Percentiles rank a stretch among this genome's conserved stretches.
These are phyloP conservation scores for Thoreauomyces humboldtii DNA, from an alignment of 192 early-diverging fungal genomes.

Conservation along the genomic window DNA sequence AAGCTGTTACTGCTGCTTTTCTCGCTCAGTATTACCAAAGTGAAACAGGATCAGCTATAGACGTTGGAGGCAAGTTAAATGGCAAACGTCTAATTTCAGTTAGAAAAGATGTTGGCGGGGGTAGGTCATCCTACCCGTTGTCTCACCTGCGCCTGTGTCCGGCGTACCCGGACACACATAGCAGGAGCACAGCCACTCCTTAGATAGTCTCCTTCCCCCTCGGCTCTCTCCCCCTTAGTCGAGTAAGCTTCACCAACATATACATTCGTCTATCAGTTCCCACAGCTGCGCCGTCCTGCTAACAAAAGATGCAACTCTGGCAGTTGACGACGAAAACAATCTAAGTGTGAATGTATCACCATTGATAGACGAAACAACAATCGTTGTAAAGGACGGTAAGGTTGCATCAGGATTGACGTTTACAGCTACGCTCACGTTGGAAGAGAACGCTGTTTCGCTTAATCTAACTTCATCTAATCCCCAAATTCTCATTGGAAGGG, in stretches of 20 bases:
- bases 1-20: background rate
- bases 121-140: no score
- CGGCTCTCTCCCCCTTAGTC: no score
- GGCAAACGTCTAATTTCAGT: no score
- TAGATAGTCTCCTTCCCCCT: no score
- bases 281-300: background rate
- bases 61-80: background rate
- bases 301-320: background rate
- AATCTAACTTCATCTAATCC: background rate
- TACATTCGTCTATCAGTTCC: no score
- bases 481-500: no score
- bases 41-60: background rate
- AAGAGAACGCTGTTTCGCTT: background rate
- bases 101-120: no score
- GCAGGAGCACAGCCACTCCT: no score
- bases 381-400: background rate
- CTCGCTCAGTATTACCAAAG: background rate
- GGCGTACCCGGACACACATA: no score
- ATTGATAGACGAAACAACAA: background rate
- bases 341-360: background rate
- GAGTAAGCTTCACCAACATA: no score
- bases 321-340: background rate
- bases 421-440: background rate
- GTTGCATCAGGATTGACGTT: slow-evolving; percentile 2
- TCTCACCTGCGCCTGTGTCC: no score